phyloP scores from a whole-genome alignment of 1,284 basidiomycete species.

The Hypsizygus ulmarius region DNA sequence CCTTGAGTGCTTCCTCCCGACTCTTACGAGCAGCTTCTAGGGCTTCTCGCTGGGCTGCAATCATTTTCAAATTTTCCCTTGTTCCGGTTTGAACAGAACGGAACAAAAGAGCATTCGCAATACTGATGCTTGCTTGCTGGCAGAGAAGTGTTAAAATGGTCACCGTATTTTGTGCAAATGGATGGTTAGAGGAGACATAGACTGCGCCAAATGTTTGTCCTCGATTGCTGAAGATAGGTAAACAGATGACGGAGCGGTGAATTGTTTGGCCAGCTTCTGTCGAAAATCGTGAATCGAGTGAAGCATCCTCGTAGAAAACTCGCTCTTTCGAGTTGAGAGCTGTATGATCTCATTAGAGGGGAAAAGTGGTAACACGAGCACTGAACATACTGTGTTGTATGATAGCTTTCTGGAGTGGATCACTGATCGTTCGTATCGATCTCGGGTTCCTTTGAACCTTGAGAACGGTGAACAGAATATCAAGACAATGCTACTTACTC shows the following conservation, averaged over 20 bases:
- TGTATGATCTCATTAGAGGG: constrained; percentile 24
- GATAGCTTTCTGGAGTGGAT: constrained; percentile 62
- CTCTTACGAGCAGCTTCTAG: constrained; percentile 64
- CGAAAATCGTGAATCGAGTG: constrained; percentile 61
- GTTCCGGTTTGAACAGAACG: constrained; percentile 69
- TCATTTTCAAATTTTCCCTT: constrained; percentile 71
- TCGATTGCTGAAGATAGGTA: constrained; percentile 70
- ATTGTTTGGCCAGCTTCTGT: constrained; percentile 59
- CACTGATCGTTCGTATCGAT: constrained; percentile 53
- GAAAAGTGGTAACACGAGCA: not conserved
- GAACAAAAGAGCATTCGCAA: constrained; percentile 70
- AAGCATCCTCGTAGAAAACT: constrained; percentile 57
- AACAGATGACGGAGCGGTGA: constrained; percentile 60
- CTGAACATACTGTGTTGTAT: constrained; percentile 55
- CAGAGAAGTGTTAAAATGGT: constrained; percentile 63
- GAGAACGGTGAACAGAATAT: constrained; percentile 2
- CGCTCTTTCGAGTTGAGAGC: constrained; percentile 65
- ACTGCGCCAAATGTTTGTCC: constrained; percentile 61
- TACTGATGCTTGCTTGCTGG: constrained; percentile 72
- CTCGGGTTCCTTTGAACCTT: constrained; percentile 48
- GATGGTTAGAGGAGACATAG: constrained; percentile 59
- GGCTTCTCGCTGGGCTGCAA: constrained; percentile 61
- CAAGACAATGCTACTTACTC: constrained; percentile 42
- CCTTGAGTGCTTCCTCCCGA: constrained; percentile 67
- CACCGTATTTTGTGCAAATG: constrained; percentile 58